phyloP scores from a whole-genome alignment of 1,284 basidiomycete genomes.

The Sanghuangporus weigelae region DNA sequence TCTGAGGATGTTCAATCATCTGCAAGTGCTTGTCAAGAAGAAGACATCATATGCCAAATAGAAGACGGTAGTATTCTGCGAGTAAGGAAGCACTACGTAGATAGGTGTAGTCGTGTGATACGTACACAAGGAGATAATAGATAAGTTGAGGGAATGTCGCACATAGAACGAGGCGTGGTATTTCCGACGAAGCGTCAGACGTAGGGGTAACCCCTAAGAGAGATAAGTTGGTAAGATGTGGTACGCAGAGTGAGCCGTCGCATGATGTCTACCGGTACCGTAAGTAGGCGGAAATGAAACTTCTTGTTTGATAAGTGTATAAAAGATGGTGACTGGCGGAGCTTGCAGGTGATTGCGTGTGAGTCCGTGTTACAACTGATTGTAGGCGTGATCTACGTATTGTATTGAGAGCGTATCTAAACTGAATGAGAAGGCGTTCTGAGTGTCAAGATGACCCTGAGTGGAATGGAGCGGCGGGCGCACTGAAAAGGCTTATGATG shows the following conservation, averaged over 20 bases:
- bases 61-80: too few species aligned
- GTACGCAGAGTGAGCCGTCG: neutral
- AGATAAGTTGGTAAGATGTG: neutral
- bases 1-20: too few species aligned
- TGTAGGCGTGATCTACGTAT: neutral
- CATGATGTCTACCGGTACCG: too few species aligned
- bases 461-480: too few species aligned
- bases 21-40: too few species aligned
- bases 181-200: neutral
- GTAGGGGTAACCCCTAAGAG: neutral
- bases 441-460: too few species aligned
- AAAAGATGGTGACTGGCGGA: too few species aligned
- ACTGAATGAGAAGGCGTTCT: neutral
- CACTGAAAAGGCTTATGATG: neutral
- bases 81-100: too few species aligned
- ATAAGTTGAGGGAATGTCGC: neutral
- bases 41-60: too few species aligned
- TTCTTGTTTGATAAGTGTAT: too few species aligned
- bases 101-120: neutral
- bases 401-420: neutral
- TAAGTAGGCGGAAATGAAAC: too few species aligned
- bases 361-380: neutral
- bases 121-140: neutral
- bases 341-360: neutral
- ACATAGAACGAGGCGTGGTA: neutral